Evolutionary conservation across 1,139 yeast genomes (phyloP).

Genomic region (Blastobotrys aristatus): DNA sequence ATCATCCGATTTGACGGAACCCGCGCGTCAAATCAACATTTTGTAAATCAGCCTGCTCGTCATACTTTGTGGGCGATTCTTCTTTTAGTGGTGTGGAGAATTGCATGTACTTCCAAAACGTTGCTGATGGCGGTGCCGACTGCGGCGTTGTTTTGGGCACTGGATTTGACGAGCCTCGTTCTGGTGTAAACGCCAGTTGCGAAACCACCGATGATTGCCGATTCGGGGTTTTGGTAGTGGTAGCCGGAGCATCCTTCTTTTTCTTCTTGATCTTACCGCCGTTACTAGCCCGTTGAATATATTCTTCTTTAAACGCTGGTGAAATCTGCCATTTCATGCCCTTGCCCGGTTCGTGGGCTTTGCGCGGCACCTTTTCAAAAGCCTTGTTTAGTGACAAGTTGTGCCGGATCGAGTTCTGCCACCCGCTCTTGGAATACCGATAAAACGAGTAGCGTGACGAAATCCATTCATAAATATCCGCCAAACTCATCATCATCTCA

Average conservation of each 20-base stretch:
- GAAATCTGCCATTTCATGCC: conserved; percentile 99
- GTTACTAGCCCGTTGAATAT: conserved; percentile 61
- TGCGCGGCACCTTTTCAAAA: conserved; percentile 90
- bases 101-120: conserved; percentile 39
- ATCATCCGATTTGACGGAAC: conserved; percentile 22
- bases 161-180: conserved; percentile 7
- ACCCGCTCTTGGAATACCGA: conserved; percentile 88
- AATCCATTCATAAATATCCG: conserved; percentile 92
- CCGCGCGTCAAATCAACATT: conserved; percentile 42
- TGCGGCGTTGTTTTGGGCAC: conserved; percentile 23
- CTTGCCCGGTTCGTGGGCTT: conserved; percentile 95
- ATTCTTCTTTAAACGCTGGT: conserved; percentile 77
- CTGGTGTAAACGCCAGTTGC: conserved; percentile 9
- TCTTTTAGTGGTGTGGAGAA: conserved; percentile 9
- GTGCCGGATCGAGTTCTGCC: conserved; percentile 87
- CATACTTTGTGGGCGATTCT: conserved; percentile 8
- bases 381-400: conserved; percentile 78
- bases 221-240: conserved; percentile 6
- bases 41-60: conserved; percentile 35
- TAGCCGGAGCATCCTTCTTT: conserved; percentile 28
- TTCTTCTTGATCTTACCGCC: conserved; percentile 4
- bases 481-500: conserved; percentile 81
- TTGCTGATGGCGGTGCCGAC: conserved; percentile 39
- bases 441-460: conserved; percentile 84
- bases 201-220: not conserved